phyloP scores from a whole-genome alignment of 2,329 filamentous ascomycete species.

The Simplicillium aogashimaense region DNA sequence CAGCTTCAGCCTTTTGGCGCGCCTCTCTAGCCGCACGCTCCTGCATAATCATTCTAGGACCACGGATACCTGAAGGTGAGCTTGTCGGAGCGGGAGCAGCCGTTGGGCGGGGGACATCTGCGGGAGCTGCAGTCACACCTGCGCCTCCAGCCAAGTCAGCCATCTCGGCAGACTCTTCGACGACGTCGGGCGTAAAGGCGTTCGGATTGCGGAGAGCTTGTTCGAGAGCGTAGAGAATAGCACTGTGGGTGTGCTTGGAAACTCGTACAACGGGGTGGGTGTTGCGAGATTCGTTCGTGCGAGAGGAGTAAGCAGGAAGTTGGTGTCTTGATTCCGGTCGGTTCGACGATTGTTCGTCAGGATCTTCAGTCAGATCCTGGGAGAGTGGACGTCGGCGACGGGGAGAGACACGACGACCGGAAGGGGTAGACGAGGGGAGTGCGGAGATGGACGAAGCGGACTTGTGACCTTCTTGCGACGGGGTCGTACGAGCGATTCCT shows the following conservation, averaged over 20 bases:
- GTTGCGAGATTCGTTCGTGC: constrained; percentile 18
- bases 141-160: constrained; percentile 62
- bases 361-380: constrained; percentile 37
- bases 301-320: constrained; percentile 19
- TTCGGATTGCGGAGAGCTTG: constrained; percentile 78
- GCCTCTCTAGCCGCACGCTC: constrained; percentile 71
- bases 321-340: constrained; percentile 14
- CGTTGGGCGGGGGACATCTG: constrained; percentile 32
- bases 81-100: constrained; percentile 40
- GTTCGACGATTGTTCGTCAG: constrained; percentile 28
- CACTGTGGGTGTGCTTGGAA: constrained; percentile 76
- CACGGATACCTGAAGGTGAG: constrained; percentile 60
- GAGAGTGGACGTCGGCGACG: constrained; percentile 27
- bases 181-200: constrained; percentile 70
- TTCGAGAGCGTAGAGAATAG: constrained; percentile 86
- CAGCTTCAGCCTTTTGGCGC: constrained; percentile 55
- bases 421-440: constrained; percentile 24
- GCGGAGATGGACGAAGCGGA: constrained; percentile 22
- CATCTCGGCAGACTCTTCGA: constrained; percentile 89
- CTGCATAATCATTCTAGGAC: constrained; percentile 86
- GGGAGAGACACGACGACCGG: constrained; percentile 9
- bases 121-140: constrained; percentile 39
- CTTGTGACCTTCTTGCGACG: constrained; percentile 10
- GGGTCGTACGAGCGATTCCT: constrained; percentile 33
- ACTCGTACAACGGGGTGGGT: constrained; percentile 49